Conservation (phyloP, 129 eudicot species). For the Daucus carota region DH1_v3.0 NC_030384.2:35995501-35996000, state of each 20-base stretch:
- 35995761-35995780: constrained; percentile 53
- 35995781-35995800: constrained; percentile 56
- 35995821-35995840: constrained; percentile 79
- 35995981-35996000: constrained; percentile 70
- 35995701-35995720: constrained; percentile 54
- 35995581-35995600: constrained; percentile 75
- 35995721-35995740: constrained; percentile 46
- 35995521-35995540: constrained; percentile 48
- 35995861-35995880: constrained; percentile 69
- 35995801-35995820: constrained; percentile 58
- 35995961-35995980: constrained; percentile 37
- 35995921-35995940: constrained; percentile 82
- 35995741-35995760: constrained; percentile 60
- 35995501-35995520: constrained; percentile 69
- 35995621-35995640: constrained; percentile 65
- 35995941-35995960: constrained; percentile 78
- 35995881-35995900: constrained; percentile 79
- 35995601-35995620: constrained; percentile 64
- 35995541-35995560: constrained; percentile 71
- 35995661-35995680: constrained; percentile 87
- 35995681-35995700: constrained; percentile 97
- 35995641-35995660: constrained; percentile 39
- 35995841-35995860: constrained; percentile 73
- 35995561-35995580: constrained; percentile 55
- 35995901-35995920: constrained; percentile 74